Evolutionary conservation across 73 alveolate species (phyloP), one percentile per base, ranked within the genome.

Genomic region (Durusdinium trenchii): DNA sequence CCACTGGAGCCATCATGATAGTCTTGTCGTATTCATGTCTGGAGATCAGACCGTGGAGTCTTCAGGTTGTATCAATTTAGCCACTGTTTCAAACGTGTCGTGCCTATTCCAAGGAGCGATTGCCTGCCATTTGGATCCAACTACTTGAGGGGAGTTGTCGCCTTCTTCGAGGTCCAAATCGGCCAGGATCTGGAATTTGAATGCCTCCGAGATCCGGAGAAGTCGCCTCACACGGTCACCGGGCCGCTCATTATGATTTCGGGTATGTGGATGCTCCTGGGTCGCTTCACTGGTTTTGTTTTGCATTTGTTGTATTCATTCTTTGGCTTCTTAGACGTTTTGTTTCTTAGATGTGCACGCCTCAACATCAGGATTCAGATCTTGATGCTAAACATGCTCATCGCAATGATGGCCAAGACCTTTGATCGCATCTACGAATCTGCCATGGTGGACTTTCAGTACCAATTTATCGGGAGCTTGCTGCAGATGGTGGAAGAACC

Each of bases 321-420:
- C n/a, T n/a, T n/a, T n/a, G n/a, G n/a, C n/a, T n/a, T n/a, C n/a
- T n/a, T n/a, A n/a, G n/a, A n/a, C n/a, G n/a, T n/a, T n/a, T n/a
- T n/a, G n/a, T n/a, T n/a, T n/a, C n/a, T n/a, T n/a, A n/a, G n/a
- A n/a, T n/a, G n/a, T n/a, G n/a, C n/a, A n/a, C n/a, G n/a, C n/a
- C n/a, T n/a, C n/a, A n/a, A n/a, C n/a, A n/a, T n/a, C n/a, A n/a
- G n/a, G n/a, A 43, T 76, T 45, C 10, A 43, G 86, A 76, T 76
- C 86, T 42, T 76, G 86, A 76, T 76, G 86, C 38, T 76, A 18
- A 76, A 76, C 86, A 76, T 76, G 86, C 86, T 76, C 61, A 76
- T 76, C 45, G 86, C 86, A 9, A 76, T 76, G 86, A 76, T 76
- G 86, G 14, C 86, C 61, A 76, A 76, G 86, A 76, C 86, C 54